Percentiles rank a stretch among this genome's conserved stretches.
Conservation (phyloP, 108 stramenopile genomes). For the Nitzschia putrida region DNA sequence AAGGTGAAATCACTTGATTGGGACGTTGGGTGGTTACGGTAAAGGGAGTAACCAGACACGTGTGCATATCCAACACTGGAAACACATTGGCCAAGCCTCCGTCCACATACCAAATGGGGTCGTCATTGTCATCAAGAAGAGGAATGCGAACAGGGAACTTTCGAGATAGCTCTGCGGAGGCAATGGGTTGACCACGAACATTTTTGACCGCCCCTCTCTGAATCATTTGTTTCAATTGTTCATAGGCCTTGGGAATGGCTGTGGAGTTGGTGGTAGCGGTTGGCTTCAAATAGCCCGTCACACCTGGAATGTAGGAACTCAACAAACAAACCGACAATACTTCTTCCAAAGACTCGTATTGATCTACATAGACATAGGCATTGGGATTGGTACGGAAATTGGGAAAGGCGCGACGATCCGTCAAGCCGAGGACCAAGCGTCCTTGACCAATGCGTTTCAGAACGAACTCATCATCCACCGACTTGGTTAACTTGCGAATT, state of each 20-base stretch:
- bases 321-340: slow-evolving; percentile 55
- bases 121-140: background rate
- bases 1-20: slow-evolving; percentile 56
- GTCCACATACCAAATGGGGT: slow-evolving; percentile 49
- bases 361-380: slow-evolving; percentile 63
- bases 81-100: slow-evolving; percentile 67
- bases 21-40: slow-evolving; percentile 32
- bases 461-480: slow-evolving; percentile 48
- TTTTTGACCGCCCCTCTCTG: slow-evolving; percentile 50
- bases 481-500: slow-evolving; percentile 32
- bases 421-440: slow-evolving; percentile 55
- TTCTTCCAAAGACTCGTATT: slow-evolving; percentile 56
- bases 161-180: too few relatives aligned
- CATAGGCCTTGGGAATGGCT: slow-evolving; percentile 27
- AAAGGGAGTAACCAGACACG: slow-evolving; percentile 62
- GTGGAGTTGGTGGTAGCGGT: slow-evolving; percentile 31
- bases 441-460: slow-evolving; percentile 35
- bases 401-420: slow-evolving; percentile 55
- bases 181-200: slow-evolving; percentile 21
- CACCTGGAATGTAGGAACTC: slow-evolving; percentile 67
- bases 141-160: background rate
- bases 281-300: slow-evolving; percentile 46
- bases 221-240: slow-evolving; percentile 45
- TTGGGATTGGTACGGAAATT: slow-evolving; percentile 34
- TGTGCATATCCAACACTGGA: slow-evolving; percentile 55